Conservation (phyloP, 805 yeast genomes). For the Hanseniaspora lindneri region DNA sequence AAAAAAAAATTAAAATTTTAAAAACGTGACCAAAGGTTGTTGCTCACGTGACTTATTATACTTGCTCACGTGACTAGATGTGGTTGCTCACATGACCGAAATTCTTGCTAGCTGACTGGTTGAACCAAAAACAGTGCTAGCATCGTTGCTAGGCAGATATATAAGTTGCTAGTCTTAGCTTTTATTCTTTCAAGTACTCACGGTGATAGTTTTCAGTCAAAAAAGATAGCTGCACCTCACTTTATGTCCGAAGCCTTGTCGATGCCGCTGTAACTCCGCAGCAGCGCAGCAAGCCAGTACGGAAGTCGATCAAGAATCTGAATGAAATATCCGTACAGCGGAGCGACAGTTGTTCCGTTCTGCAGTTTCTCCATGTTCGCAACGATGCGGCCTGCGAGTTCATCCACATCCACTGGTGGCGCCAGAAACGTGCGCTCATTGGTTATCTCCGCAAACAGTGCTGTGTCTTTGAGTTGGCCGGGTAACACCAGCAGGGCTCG, state of each 20-base stretch:
- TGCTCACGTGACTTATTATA: neutral
- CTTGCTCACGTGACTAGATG: too few relatives aligned
- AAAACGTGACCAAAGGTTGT: neutral
- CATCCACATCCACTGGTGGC: conserved; percentile 30
- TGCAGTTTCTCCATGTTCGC: conserved; percentile 27
- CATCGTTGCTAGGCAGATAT: too few relatives aligned
- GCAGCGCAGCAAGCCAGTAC: conserved; percentile 25
- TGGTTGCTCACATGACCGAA: too few relatives aligned
- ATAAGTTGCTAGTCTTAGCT: too few relatives aligned
- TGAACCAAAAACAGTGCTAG: too few relatives aligned
- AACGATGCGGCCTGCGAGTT: conserved; percentile 28
- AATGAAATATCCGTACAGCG: conserved; percentile 34
- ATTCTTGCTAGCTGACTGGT: too few relatives aligned
- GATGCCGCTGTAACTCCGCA: conserved; percentile 18
- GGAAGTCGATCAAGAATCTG: conserved; percentile 32
- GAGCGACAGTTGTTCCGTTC: conserved; percentile 31
- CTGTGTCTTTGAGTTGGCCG: conserved; percentile 33
- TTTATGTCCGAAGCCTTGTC: conserved; percentile 16
- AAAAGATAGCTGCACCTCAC: too few relatives aligned
- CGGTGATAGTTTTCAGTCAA: too few relatives aligned
- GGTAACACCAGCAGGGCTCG: conserved; percentile 31
- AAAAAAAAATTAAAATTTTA: too few relatives aligned
- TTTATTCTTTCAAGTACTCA: too few relatives aligned
- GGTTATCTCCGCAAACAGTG: conserved; percentile 26
- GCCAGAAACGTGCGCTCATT: conserved; percentile 29